Evolutionary conservation across 2,329 filamentous ascomycete genomes (phyloP).

Genomic region (Byssothecium circinans): DNA sequence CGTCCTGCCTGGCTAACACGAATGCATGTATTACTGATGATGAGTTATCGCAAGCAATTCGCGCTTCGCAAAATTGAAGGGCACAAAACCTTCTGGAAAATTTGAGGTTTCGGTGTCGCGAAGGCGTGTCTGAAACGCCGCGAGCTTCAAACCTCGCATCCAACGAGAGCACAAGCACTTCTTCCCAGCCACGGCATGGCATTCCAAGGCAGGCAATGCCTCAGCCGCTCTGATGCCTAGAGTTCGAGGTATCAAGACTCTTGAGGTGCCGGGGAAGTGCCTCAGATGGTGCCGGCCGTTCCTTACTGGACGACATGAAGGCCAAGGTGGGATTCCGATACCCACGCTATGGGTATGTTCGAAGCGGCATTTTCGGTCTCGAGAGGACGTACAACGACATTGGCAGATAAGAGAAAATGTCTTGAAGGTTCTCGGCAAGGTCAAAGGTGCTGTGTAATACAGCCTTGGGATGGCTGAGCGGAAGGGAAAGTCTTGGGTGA

Average conservation of each 20-base stretch:
- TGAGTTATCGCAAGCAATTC: not conserved
- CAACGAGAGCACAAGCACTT: constrained; percentile 12
- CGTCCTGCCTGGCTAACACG: not conserved
- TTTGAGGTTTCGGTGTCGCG: constrained; percentile 4
- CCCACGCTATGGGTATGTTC: not conserved
- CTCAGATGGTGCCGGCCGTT: not conserved
- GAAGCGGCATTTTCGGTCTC: not conserved
- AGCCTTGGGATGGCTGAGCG: too few relatives aligned
- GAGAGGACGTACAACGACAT: not conserved
- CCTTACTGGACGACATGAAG: not conserved
- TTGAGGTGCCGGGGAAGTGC: not conserved
- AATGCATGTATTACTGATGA: not conserved
- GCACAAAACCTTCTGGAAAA: not conserved
- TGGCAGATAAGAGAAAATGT: not conserved
- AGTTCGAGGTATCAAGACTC: constrained; percentile 7
- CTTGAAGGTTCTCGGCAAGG: too few relatives aligned
- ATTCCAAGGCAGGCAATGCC: constrained; percentile 16
- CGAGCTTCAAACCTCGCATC: constrained; percentile 11
- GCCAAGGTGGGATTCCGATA: not conserved
- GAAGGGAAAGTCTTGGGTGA: too few relatives aligned
- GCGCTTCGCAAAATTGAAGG: constrained; percentile 9
- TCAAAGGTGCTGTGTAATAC: not conserved
- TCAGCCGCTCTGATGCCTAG: constrained; percentile 9
- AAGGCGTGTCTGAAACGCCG: constrained; percentile 17
- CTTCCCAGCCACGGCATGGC: constrained; percentile 17